Conservation (phyloP, 495 filamentous ascomycete genomes). For the Penicillium longicatenatum region DNA sequence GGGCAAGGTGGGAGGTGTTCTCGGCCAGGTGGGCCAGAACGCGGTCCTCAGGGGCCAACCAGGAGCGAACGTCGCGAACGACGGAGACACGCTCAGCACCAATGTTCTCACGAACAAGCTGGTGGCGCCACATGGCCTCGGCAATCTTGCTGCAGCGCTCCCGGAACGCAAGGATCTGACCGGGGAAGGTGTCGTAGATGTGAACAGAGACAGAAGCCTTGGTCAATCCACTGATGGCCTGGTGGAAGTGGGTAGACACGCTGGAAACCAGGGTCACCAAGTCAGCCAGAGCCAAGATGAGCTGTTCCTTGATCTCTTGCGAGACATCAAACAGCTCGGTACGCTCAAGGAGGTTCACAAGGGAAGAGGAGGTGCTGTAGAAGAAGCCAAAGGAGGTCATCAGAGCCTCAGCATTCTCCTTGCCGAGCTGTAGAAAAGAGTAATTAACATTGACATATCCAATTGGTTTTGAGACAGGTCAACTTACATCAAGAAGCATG, state of each 20-base stretch:
- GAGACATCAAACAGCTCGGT: constrained; percentile 38
- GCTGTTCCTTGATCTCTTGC: constrained; percentile 43
- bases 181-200: constrained; percentile 35
- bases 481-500: constrained; percentile 38
- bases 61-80: constrained; percentile 26
- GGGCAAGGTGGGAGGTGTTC: constrained; percentile 40
- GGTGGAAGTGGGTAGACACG: constrained; percentile 36
- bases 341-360: constrained; percentile 38
- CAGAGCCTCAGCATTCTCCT: constrained; percentile 37
- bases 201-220: constrained; percentile 34
- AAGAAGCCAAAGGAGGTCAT: constrained; percentile 40
- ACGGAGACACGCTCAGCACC: constrained; percentile 22
- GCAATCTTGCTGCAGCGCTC: constrained; percentile 34
- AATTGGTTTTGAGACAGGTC: not conserved
- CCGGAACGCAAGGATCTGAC: constrained; percentile 34
- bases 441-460: not conserved
- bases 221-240: constrained; percentile 22
- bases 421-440: constrained; percentile 31
- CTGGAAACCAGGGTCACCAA: constrained; percentile 36
- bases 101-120: constrained; percentile 25
- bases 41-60: constrained; percentile 34
- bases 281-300: constrained; percentile 37
- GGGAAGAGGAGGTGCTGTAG: constrained; percentile 32
- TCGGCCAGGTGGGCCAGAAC: constrained; percentile 33
- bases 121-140: constrained; percentile 41